Conservation (phyloP, 805 yeast genomes). For the Metschnikowia lachancei region DNA sequence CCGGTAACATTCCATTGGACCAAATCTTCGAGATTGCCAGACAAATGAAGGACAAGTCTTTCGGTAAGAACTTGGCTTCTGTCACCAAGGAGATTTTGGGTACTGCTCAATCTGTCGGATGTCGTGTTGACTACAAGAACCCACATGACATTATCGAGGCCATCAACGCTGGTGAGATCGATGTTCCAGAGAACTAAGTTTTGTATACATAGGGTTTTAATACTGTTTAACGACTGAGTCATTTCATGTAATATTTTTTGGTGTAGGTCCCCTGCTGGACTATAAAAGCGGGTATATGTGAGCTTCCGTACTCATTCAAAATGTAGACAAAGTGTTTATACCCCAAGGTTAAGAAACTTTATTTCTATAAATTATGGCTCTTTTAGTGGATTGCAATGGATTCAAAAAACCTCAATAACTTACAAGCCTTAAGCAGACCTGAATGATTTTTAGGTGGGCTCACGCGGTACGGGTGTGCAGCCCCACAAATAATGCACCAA, state of each 20-base stretch:
- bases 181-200: conserved; percentile 74
- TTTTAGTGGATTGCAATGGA: no score
- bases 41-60: conserved; percentile 94
- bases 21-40: conserved; percentile 97
- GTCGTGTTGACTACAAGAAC: conserved; percentile 99
- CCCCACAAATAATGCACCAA: conserved; percentile 5
- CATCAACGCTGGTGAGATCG: conserved; percentile 97
- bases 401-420: background rate
- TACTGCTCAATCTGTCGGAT: conserved; percentile 99
- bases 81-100: conserved; percentile 98
- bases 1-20: conserved; percentile 96
- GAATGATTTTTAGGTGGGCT: background rate
- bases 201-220: conserved; percentile 37
- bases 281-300: no score
- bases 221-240: conserved; percentile 32
- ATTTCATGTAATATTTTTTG: conserved; percentile 1
- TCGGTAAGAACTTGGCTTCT: conserved; percentile 95
- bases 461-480: conserved; percentile 5
- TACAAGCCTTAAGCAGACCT: background rate
- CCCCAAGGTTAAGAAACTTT: no score
- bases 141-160: conserved; percentile 99
- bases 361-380: no score
- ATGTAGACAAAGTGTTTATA: no score
- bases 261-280: background rate
- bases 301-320: no score